Percentiles rank a stretch among this genome's conserved stretches.
Evolutionary conservation across 176 grass and related monocot genomes (phyloP).

Genomic region (Eleusine indica): DNA sequence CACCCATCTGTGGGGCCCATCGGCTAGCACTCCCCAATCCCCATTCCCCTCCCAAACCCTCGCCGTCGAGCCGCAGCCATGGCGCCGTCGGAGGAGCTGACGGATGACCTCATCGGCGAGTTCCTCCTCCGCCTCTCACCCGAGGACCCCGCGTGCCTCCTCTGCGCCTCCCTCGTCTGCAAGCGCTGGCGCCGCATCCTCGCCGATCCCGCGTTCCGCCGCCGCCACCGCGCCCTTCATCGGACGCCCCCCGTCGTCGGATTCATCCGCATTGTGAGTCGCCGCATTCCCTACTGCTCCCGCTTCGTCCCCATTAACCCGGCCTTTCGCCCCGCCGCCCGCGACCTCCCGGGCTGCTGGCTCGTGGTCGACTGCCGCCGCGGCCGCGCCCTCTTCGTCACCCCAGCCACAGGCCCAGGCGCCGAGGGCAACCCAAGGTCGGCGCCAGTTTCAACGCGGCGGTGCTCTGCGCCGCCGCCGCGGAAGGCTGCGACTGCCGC

Average conservation of each 20-base stretch:
- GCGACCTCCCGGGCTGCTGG: constrained; percentile 5
- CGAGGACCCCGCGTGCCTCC: neutral
- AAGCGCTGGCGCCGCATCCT: constrained; percentile 3
- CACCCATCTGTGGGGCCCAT: too few relatives aligned
- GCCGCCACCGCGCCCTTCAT: neutral
- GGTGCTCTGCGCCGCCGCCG: too few relatives aligned
- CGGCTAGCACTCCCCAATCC: too few relatives aligned
- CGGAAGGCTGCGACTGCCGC: too few relatives aligned
- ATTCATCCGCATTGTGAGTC: neutral
- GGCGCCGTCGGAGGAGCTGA: neutral
- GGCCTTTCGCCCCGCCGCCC: neutral
- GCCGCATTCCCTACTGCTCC: neutral
- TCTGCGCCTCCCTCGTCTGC: neutral
- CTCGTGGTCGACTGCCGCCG: neutral
- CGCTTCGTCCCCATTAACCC: neutral
- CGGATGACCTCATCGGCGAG: neutral
- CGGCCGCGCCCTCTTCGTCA: neutral
- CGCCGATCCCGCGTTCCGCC: neutral
- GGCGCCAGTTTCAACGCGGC: too few relatives aligned
- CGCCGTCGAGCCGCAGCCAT: too few relatives aligned
- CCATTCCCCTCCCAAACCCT: too few relatives aligned
- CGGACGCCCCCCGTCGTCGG: neutral
- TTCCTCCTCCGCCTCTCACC: neutral
- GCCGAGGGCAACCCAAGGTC: too few relatives aligned
- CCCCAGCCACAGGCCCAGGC: neutral